These are phyloP conservation scores for Hymenoscyphus scutula DNA, from an alignment of 2,329 filamentous ascomycete species.

Conservation along the genomic window DNA sequence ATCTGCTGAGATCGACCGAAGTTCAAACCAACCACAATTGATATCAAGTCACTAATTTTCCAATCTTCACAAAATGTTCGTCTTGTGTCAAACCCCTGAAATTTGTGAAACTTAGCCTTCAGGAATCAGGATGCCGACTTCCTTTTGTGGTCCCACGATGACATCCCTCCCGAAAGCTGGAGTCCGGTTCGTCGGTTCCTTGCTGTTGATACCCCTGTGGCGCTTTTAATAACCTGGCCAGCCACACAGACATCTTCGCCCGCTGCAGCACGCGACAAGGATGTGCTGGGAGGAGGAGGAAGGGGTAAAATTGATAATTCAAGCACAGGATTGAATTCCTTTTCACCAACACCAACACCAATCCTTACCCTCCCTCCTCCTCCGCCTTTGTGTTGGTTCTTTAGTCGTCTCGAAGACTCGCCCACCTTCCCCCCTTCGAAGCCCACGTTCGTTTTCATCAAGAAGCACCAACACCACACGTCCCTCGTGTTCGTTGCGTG, in stretches of 20 bases:
- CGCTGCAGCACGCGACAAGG: neutral
- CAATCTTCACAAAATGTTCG: neutral
- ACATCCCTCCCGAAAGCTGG: no score
- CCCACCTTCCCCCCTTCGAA: neutral
- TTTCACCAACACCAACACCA: neutral
- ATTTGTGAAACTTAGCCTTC: neutral
- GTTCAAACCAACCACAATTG: neutral
- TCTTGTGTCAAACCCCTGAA: constrained; percentile 1
- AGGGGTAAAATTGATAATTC: neutral
- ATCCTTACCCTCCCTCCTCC: neutral
- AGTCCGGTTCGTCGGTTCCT: no score
- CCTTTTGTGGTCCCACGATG: neutral
- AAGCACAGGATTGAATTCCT: neutral
- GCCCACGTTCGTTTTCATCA: neutral
- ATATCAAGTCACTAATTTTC: neutral
- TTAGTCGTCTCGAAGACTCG: neutral
- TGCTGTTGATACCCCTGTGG: neutral
- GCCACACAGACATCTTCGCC: neutral
- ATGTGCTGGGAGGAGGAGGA: neutral
- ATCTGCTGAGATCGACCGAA: neutral
- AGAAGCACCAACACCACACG: neutral
- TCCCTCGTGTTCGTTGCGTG: neutral
- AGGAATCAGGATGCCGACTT: neutral
- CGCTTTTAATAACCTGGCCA: neutral
- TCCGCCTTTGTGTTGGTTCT: neutral